Evolutionary conservation across 1,284 basidiomycete species (phyloP).

Genomic region (Ganoderma sp.): DNA sequence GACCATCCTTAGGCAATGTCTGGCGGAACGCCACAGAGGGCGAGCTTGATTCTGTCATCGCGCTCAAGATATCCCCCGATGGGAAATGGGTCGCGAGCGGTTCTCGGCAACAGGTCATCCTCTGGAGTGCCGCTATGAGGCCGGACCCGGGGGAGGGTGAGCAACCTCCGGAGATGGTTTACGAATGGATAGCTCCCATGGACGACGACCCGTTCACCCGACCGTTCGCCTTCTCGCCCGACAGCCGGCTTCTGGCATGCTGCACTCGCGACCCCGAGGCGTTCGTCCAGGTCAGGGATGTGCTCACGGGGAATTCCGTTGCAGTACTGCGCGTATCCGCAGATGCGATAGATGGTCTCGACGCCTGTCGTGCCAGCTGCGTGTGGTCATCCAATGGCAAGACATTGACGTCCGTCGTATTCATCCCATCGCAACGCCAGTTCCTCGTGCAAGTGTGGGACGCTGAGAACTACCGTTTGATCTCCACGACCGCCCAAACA

Average conservation of each 20-base stretch:
- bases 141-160: neutral
- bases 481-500: neutral
- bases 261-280: constrained; percentile 1
- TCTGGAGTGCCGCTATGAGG: neutral
- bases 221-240: neutral
- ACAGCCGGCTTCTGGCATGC: neutral
- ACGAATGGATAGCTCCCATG: neutral
- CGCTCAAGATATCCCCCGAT: neutral
- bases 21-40: neutral
- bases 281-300: constrained; percentile 2
- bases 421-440: neutral
- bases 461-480: neutral
- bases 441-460: neutral
- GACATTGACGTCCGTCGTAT: neutral
- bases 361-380: neutral
- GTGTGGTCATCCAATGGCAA: neutral
- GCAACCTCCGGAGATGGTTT: neutral
- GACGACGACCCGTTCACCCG: neutral
- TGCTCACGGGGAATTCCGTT: neutral
- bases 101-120: neutral
- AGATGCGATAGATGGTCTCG: neutral
- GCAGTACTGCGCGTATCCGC: neutral
- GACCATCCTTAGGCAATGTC: neutral
- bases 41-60: neutral
- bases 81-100: neutral